These are phyloP conservation scores for Pisolithus microcarpus DNA, from an alignment of 768 basidiomycete genomes.

Conservation along the genomic window DNA sequence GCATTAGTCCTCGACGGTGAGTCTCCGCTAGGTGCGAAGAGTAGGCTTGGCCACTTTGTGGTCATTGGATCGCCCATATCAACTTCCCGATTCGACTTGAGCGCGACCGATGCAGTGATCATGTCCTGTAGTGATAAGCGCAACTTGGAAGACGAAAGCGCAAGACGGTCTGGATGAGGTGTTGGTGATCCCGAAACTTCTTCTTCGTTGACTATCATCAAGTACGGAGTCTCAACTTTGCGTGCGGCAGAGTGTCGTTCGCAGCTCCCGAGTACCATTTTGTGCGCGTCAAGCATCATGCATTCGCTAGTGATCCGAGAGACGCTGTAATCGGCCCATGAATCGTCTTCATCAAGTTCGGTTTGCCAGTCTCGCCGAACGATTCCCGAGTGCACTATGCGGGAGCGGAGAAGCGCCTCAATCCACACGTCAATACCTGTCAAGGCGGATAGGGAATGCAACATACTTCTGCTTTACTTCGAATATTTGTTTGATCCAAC, in stretches of 20 bases:
- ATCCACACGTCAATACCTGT: conserved; percentile 2
- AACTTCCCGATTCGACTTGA: conserved; percentile 64
- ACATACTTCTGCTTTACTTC: conserved; percentile 65
- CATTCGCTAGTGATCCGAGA: conserved; percentile 61
- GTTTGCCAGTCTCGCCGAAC: conserved; percentile 56
- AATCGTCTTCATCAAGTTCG: conserved; percentile 57
- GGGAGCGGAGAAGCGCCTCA: conserved; percentile 62
- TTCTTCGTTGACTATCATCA: conserved; percentile 11
- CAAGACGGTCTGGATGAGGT: conserved; percentile 30
- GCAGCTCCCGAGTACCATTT: conserved; percentile 44
- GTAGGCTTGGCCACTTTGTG: conserved; percentile 41
- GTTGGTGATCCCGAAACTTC: conserved; percentile 20
- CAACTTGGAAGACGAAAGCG: conserved; percentile 24
- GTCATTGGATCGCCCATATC: conserved; percentile 47
- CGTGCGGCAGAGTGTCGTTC: conserved; percentile 2
- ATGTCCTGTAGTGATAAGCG: conserved; percentile 69
- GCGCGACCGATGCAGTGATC: conserved; percentile 61
- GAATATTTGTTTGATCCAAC: conserved; percentile 62
- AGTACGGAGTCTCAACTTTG: conserved; percentile 2
- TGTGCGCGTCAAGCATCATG: conserved; percentile 58
- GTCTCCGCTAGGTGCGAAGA: conserved; percentile 33
- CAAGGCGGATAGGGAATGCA: not conserved
- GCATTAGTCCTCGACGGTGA: conserved; percentile 19
- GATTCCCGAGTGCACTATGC: conserved; percentile 67
- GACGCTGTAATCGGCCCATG: conserved; percentile 62